Evolutionary conservation across 192 early-diverging fungal genomes (phyloP).

Genomic region (Spizellomyces sp.): DNA sequence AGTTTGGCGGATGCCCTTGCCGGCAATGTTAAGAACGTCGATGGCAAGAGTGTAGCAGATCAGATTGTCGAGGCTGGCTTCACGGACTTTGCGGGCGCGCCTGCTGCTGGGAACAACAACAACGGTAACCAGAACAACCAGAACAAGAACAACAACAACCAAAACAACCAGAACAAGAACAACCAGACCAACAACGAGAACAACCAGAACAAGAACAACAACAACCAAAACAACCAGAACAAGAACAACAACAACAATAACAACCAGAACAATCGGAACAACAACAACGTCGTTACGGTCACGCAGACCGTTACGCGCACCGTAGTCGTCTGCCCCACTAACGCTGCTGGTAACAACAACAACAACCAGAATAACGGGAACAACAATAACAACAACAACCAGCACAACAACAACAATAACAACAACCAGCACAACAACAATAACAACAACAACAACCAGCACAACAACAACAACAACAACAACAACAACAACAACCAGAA

Average conservation of each 20-base stretch:
- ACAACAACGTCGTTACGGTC: no score
- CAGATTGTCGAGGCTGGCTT: slow-evolving; percentile 8
- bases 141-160: no score
- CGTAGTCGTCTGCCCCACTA: no score
- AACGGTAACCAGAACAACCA: not conserved
- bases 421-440: no score
- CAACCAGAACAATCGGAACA: not conserved
- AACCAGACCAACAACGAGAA: not conserved
- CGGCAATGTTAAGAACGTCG: not conserved
- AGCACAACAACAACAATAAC: no score
- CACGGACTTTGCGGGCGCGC: slow-evolving; percentile 4
- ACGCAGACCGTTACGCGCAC: no score
- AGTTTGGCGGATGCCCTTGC: not conserved
- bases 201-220: not conserved
- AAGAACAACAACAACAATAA: no score
- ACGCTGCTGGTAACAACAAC: not conserved
- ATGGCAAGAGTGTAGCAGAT: slow-evolving; percentile 5
- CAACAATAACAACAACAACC: not conserved
- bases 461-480: no score
- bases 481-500: no score
- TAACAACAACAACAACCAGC: no score
- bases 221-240: no score
- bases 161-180: not conserved
- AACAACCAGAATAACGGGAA: not conserved
- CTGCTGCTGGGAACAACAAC: not conserved